A percentile compares a stretch with the other conserved stretches of the same genome.
Conservation (phyloP, 768 basidiomycete genomes). For the Suillus subluteus region DNA sequence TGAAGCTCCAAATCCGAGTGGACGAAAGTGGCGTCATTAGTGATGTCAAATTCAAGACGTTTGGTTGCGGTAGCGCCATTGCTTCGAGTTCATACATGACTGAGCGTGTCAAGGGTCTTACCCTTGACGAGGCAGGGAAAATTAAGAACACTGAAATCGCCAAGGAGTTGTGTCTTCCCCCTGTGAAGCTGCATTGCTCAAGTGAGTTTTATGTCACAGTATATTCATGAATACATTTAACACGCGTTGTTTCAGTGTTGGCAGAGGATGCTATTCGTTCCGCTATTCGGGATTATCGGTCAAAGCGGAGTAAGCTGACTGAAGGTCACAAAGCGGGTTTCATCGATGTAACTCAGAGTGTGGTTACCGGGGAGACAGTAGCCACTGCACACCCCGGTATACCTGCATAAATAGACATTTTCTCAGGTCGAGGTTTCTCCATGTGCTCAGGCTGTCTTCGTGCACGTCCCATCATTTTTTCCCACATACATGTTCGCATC, state of each 20-base stretch:
- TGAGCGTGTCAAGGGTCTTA: conserved; percentile 94
- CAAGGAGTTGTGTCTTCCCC: conserved; percentile 92
- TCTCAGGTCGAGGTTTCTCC: conserved; percentile 9
- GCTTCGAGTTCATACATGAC: conserved; percentile 99
- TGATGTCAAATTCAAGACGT: conserved; percentile 99
- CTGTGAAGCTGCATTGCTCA: conserved; percentile 95
- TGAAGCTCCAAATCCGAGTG: conserved; percentile 99
- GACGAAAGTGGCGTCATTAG: conserved; percentile 93
- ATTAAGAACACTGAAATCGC: conserved; percentile 99
- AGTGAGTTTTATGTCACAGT: conserved; percentile 53
- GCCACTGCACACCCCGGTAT: conserved; percentile 53
- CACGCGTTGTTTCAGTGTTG: conserved; percentile 62
- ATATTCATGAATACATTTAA: conserved; percentile 23
- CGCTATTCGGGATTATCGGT: conserved; percentile 94
- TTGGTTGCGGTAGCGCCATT: conserved; percentile 98
- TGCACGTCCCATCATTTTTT: conserved; percentile 11
- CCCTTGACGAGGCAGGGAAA: conserved; percentile 90
- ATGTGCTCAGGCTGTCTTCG: not conserved
- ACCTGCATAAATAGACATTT: conserved; percentile 23
- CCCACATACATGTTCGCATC: conserved; percentile 5
- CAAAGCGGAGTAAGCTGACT: conserved; percentile 66
- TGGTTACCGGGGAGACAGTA: conserved; percentile 54
- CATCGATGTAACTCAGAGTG: conserved; percentile 70
- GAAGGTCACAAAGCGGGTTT: conserved; percentile 62
- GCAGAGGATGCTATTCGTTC: conserved; percentile 99